These are phyloP conservation scores for Pelargonium australe DNA, from an alignment of 441 rosid genomes.

Conservation along the genomic window DNA sequence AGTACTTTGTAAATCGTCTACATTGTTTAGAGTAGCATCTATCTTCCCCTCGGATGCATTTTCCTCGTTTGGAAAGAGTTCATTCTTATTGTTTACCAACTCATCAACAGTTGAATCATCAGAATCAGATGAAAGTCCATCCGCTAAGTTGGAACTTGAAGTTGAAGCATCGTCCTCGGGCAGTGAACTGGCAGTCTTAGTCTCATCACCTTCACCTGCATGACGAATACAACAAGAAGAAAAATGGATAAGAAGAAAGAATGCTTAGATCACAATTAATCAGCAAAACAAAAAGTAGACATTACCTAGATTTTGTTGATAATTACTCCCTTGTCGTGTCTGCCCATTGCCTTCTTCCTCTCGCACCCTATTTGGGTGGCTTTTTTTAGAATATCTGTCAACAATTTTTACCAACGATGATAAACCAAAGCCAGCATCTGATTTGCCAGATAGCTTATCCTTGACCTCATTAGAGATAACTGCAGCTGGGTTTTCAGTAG, in stretches of 20 bases:
- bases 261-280: conserved; percentile 11
- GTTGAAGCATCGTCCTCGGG: conserved; percentile 35
- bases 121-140: conserved; percentile 21
- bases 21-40: conserved; percentile 30
- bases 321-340: neutral
- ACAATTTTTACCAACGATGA: conserved; percentile 48
- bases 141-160: conserved; percentile 31
- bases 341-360: conserved; percentile 20
- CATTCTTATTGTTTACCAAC: conserved; percentile 22
- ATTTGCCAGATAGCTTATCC: conserved; percentile 54
- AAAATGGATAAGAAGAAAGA: conserved; percentile 2
- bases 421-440: conserved; percentile 45
- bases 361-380: conserved; percentile 25
- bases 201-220: conserved; percentile 44
- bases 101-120: conserved; percentile 33
- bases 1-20: conserved; percentile 38
- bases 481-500: conserved; percentile 66
- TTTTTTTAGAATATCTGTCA: conserved; percentile 36
- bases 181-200: conserved; percentile 32
- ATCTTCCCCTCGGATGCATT: conserved; percentile 23
- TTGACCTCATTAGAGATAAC: conserved; percentile 70
- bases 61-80: conserved; percentile 20
- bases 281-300: neutral
- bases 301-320: neutral
- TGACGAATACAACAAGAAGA: conserved; percentile 9